Percentiles rank a stretch among this genome's conserved stretches.
These are phyloP conservation scores for sorghum (Sorghum bicolor) DNA, from an alignment of 176 grass and related monocot species.

Conservation along the genomic window DNA sequence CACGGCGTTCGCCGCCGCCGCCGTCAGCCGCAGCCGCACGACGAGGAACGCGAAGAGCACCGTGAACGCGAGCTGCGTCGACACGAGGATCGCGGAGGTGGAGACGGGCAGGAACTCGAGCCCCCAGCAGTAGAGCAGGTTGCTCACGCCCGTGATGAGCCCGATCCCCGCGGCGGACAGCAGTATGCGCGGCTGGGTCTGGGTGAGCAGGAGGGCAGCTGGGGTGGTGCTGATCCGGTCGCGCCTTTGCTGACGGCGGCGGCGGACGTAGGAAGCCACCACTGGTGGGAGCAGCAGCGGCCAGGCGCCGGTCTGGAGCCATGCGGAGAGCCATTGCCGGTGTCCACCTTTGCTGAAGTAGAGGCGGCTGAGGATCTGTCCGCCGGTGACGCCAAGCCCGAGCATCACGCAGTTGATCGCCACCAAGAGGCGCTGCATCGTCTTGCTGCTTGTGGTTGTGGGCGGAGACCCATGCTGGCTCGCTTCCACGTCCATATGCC, in stretches of 20 bases:
- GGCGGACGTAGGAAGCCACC: constrained; percentile 10
- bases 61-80: constrained; percentile 73
- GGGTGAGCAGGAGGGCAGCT: constrained; percentile 23
- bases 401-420: constrained; percentile 54
- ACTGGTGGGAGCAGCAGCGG: constrained; percentile 42
- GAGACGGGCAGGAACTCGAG: constrained; percentile 64
- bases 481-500: constrained; percentile 42
- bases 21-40: constrained; percentile 54
- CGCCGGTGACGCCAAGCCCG: constrained; percentile 41
- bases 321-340: constrained; percentile 50
- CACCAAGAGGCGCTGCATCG: constrained; percentile 31
- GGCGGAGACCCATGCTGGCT: not conserved
- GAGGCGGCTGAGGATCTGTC: constrained; percentile 58
- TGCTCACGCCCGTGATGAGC: constrained; percentile 34
- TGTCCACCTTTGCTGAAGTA: constrained; percentile 64
- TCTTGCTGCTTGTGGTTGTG: not conserved
- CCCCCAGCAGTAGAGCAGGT: constrained; percentile 61
- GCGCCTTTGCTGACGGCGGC: not conserved
- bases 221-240: not conserved
- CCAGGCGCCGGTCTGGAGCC: constrained; percentile 55
- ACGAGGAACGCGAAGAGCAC: constrained; percentile 65
- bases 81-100: constrained; percentile 69
- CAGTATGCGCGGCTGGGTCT: constrained; percentile 30
- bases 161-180: constrained; percentile 41
- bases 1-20: constrained; percentile 47